These are phyloP conservation scores for Diaporthe vaccinii DNA, from an alignment of 2,329 filamentous ascomycete genomes.

Conservation along the genomic window DNA sequence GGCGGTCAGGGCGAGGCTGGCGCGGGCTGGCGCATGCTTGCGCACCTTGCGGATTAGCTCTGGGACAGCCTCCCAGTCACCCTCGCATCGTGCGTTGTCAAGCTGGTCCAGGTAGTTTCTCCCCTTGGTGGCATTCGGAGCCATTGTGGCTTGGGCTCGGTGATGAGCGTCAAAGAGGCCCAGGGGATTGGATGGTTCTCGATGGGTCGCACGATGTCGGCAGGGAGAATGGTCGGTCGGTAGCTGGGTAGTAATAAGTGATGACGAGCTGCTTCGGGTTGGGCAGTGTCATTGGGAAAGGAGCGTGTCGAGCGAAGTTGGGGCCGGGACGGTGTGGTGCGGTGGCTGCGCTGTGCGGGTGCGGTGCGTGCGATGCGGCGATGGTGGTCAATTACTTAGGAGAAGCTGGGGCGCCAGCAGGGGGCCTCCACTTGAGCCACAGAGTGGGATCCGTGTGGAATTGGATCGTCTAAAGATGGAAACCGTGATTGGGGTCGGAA, in stretches of 20 bases:
- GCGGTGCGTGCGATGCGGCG: neutral
- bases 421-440: slow-evolving; percentile 22
- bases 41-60: slow-evolving; percentile 93
- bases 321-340: neutral
- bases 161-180: slow-evolving; percentile 6
- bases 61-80: slow-evolving; percentile 86
- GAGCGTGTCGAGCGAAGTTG: slow-evolving; percentile 15
- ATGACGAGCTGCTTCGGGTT: slow-evolving; percentile 12
- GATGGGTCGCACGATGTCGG: neutral
- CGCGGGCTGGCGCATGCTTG: slow-evolving; percentile 89
- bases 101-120: slow-evolving; percentile 85
- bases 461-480: slow-evolving; percentile 28
- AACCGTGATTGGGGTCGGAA: slow-evolving; percentile 30
- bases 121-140: slow-evolving; percentile 75
- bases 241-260: slow-evolving; percentile 9
- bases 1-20: slow-evolving; percentile 80
- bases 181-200: slow-evolving; percentile 12
- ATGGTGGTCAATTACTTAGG: slow-evolving; percentile 28
- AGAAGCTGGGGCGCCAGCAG: slow-evolving; percentile 20
- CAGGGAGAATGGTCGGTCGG: slow-evolving; percentile 7
- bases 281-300: slow-evolving; percentile 27
- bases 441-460: slow-evolving; percentile 26
- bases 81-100: slow-evolving; percentile 88
- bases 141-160: slow-evolving; percentile 36
- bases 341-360: neutral